phyloP scores from a whole-genome alignment of 352 stramenopile species.

The Phytopythium sindhum region DNA sequence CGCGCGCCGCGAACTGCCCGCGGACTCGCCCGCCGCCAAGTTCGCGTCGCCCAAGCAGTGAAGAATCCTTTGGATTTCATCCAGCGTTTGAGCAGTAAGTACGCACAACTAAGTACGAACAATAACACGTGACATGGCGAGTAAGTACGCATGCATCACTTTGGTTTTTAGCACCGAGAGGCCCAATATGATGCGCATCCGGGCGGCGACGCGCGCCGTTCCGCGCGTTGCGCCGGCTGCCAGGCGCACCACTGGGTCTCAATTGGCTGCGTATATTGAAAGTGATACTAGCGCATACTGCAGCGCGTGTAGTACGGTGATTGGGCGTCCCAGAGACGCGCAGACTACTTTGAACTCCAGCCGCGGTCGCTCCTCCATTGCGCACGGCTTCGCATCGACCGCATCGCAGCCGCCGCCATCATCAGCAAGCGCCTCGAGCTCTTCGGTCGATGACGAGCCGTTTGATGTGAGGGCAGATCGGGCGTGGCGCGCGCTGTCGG shows the following conservation, averaged over 20 bases:
- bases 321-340: too few species aligned
- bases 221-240: neutral
- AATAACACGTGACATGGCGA: too few species aligned
- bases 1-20: slow-evolving; percentile 37
- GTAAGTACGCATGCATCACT: neutral
- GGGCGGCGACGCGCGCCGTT: neutral
- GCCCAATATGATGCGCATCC: neutral
- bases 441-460: slow-evolving; percentile 26
- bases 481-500: slow-evolving; percentile 33
- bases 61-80: neutral
- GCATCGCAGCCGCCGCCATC: neutral
- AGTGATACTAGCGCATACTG: neutral
- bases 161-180: neutral
- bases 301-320: neutral
- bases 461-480: slow-evolving; percentile 35
- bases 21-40: slow-evolving; percentile 13
- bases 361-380: neutral
- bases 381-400: neutral
- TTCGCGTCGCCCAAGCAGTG: slow-evolving; percentile 53
- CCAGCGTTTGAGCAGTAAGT: neutral
- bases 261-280: neutral
- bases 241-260: neutral
- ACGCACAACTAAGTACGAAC: neutral
- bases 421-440: neutral
- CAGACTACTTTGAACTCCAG: neutral